These are phyloP conservation scores for Vaccinium vitisidaea DNA, from an alignment of 148 eudicot species.

Conservation along the genomic window DNA sequence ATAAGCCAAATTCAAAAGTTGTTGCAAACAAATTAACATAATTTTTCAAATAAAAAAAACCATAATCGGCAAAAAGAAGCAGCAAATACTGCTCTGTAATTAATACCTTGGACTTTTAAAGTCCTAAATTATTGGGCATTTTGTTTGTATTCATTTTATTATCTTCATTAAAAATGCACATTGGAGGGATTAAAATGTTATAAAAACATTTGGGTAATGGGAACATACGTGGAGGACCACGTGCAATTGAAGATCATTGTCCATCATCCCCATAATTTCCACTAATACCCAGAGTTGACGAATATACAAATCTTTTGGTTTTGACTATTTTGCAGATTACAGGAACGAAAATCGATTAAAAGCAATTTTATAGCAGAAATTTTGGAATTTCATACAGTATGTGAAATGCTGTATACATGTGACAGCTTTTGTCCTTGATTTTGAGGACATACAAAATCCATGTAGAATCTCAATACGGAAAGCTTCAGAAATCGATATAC, in stretches of 20 bases:
- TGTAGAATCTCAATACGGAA: conserved; percentile 6
- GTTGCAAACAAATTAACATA: not conserved
- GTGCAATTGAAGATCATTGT: conserved; percentile 31
- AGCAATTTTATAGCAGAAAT: not conserved
- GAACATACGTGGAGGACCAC: conserved; percentile 50
- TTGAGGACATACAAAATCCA: conserved; percentile 21
- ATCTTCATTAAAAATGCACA: not conserved
- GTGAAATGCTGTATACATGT: conserved; percentile 22
- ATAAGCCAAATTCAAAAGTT: not conserved
- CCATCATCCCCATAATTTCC: not conserved
- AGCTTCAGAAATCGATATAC: not conserved
- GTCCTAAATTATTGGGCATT: conserved; percentile 17
- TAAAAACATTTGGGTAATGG: conserved; percentile 21
- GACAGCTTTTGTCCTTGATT: conserved; percentile 49
- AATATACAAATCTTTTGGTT: conserved; percentile 4
- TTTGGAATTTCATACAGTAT: conserved; percentile 25
- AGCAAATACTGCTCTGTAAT: not conserved
- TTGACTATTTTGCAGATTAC: conserved; percentile 34
- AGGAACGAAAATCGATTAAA: conserved; percentile 28
- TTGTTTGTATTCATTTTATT: conserved; percentile 17
- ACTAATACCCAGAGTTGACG: not conserved
- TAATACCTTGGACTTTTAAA: not conserved
- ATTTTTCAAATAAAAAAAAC: not conserved
- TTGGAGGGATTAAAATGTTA: conserved; percentile 3
- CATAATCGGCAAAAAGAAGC: not conserved